phyloP scores from a whole-genome alignment of 257 asterid species.

The Jaltomata sinuosa region DNA sequence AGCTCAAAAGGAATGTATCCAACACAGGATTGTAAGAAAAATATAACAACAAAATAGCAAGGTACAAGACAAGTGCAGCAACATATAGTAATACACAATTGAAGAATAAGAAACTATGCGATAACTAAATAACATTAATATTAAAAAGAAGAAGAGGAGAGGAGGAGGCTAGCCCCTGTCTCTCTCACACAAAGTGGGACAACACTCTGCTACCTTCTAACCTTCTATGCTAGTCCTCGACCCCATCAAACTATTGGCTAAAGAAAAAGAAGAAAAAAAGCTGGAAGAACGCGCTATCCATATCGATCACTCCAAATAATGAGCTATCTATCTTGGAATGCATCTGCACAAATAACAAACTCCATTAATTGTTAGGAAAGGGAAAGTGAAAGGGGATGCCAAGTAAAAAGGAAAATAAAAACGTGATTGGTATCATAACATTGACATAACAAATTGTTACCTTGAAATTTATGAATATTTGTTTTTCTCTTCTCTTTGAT shows the following conservation, averaged over 20 bases:
- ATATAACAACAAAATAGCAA: too few species aligned
- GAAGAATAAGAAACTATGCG: too few species aligned
- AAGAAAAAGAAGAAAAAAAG: not conserved
- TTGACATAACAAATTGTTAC: not conserved
- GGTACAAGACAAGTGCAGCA: too few species aligned
- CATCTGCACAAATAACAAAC: not conserved
- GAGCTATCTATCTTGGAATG: not conserved
- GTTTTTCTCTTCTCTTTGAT: too few species aligned
- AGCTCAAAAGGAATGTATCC: not conserved
- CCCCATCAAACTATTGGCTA: not conserved
- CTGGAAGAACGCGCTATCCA: not conserved
- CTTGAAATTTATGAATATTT: not conserved
- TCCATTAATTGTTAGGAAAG: not conserved
- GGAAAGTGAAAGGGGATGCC: not conserved
- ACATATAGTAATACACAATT: too few species aligned
- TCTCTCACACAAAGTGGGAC: not conserved
- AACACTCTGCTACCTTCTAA: not conserved
- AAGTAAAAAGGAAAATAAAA: too few species aligned
- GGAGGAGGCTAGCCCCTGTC: not conserved
- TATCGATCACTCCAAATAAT: not conserved
- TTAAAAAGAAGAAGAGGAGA: too few species aligned
- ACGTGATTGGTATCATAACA: not conserved
- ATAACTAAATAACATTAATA: too few species aligned
- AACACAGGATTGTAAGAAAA: not conserved
- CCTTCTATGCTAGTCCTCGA: not conserved